phyloP scores from a whole-genome alignment of 176 grass and related monocot species.

The Juncus inflexus region DNA sequence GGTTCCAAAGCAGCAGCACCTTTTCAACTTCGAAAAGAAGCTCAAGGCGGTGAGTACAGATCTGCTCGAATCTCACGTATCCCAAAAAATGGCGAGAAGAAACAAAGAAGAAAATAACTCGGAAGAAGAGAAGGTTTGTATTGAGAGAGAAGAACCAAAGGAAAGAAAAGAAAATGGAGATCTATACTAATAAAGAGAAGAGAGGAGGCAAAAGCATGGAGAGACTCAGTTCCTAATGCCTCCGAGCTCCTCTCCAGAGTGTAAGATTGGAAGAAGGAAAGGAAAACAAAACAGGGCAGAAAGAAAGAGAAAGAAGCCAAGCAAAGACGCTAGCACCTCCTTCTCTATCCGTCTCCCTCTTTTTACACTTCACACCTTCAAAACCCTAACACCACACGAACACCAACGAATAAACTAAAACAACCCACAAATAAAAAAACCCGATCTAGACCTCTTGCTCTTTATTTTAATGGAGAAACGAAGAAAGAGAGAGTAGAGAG shows the following conservation, averaged over 20 bases:
- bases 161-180: neutral
- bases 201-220: too few relatives aligned
- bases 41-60: neutral
- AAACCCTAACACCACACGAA: constrained; percentile 53
- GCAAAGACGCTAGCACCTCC: constrained; percentile 20
- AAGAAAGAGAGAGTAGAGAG: neutral
- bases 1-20: constrained; percentile 19
- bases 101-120: constrained; percentile 4
- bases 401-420: neutral
- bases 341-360: constrained; percentile 26
- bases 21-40: constrained; percentile 13
- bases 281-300: constrained; percentile 10
- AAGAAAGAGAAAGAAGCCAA: constrained; percentile 38
- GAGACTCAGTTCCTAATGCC: constrained; percentile 10
- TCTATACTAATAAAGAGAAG: neutral
- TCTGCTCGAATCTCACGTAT: constrained; percentile 11
- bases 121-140: neutral
- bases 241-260: constrained; percentile 22
- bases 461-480: constrained; percentile 14
- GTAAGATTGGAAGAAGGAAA: constrained; percentile 14
- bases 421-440: constrained; percentile 8
- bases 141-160: neutral
- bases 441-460: neutral
- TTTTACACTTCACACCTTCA: constrained; percentile 22
- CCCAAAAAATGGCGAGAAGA: neutral